Percentiles rank a stretch among this genome's conserved stretches.
Conservation (phyloP, 179 eudicot genomes). For the Camellia oleifera region DNA sequence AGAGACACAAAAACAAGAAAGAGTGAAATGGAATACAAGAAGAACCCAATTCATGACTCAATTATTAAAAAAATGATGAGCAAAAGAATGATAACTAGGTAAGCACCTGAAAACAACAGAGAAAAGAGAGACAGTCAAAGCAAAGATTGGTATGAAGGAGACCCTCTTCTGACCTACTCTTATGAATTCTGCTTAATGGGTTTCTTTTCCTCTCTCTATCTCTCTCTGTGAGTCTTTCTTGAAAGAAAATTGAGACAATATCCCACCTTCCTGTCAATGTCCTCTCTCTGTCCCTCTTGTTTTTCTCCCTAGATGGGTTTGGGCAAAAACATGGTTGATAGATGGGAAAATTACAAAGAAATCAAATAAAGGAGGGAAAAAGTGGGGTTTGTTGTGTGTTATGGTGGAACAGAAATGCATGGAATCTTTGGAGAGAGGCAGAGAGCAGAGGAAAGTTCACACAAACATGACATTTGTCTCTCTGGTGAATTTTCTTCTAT, state of each 20-base stretch:
- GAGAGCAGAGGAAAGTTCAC: background rate
- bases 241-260: constrained; percentile 13
- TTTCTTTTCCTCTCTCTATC: background rate
- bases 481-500: background rate
- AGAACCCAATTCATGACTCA: constrained; percentile 8
- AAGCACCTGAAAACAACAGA: constrained; percentile 23
- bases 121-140: constrained; percentile 14
- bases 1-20: constrained; percentile 5
- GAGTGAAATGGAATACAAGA: background rate
- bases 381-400: constrained; percentile 21
- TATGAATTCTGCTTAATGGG: constrained; percentile 9
- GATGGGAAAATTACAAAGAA: constrained; percentile 6
- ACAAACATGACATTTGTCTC: background rate
- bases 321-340: constrained; percentile 6
- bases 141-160: constrained; percentile 9
- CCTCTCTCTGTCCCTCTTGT: constrained; percentile 3
- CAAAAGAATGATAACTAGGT: background rate
- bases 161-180: constrained; percentile 23
- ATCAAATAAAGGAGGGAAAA: constrained; percentile 14
- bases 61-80: constrained; percentile 19
- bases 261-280: constrained; percentile 19
- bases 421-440: constrained; percentile 14
- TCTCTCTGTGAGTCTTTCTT: background rate
- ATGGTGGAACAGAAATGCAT: constrained; percentile 24
- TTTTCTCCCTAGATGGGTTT: constrained; percentile 9